Base-by-base conservation (phyloP, 805 yeast species). In the Ascoidea asiatica region DNA sequence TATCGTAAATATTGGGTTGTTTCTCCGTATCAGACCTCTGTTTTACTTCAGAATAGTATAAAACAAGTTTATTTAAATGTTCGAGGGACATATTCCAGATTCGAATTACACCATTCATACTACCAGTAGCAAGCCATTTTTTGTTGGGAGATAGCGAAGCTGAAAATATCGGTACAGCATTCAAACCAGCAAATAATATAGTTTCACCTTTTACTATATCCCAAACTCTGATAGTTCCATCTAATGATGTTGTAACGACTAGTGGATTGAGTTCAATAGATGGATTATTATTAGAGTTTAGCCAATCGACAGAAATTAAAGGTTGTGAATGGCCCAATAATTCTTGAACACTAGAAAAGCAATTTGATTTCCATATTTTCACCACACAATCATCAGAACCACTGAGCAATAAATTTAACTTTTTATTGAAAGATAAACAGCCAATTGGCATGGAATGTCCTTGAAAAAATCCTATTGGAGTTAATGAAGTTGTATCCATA, bases 181-280 rank as follows among this genome's bases (percentile, higher is more conserved):
- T 75, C 2, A 66, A 57, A 48, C 56, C 57, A 45, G 54, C 64
- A 37, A 64, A 53, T 46, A 60, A 58, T 21, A 73, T 37, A 5
- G 61, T 53, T 51, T 76, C 77, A 5, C 90, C 95, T 19, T 88
- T 86, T 3, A 82, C 75, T 5, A 64, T 54, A 60, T 92, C 97
- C 95, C 96, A 92, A n/a, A 89, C 64, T 48, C 88, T 66, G 3
- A 92, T 73, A 0, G 96, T 86, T 1, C 82, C 70, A 59, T 92
- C 98, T 72, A 77, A 79, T 0, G 95, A 82, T 19, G 87, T 76
- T 40, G 79, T 72, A 36, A 81, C 53, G 5, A 78, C 48, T 11
- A 50, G 38, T 5, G 53, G 46, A 7, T 48, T 44, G 18, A 47
- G 38, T 5, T 52, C 53, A 38, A 53, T 53, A 43, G 44, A 51